These are phyloP conservation scores for Naganishia cerealis DNA, from an alignment of 1,284 basidiomycete species.

Conservation along the genomic window DNA sequence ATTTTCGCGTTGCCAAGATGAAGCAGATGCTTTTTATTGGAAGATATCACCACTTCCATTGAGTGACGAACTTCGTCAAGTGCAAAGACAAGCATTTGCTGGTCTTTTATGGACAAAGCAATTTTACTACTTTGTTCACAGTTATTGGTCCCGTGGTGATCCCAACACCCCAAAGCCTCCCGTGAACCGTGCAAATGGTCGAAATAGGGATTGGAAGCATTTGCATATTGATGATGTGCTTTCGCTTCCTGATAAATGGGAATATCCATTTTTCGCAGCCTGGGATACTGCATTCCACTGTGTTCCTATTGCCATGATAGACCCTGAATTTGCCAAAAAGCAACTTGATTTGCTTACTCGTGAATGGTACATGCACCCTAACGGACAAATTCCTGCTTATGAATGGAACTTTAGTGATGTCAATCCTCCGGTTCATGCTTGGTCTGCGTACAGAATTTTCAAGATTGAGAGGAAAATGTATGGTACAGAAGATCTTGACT, in stretches of 20 bases:
- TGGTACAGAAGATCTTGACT: slow-evolving; percentile 83
- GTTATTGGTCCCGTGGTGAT: too few species aligned
- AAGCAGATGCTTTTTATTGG: too few species aligned
- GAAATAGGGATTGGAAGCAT: slow-evolving; percentile 81
- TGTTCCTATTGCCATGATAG: slow-evolving; percentile 91
- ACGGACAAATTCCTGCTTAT: slow-evolving; percentile 95
- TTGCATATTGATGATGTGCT: slow-evolving; percentile 92
- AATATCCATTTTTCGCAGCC: slow-evolving; percentile 92
- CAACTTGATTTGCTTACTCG: slow-evolving; percentile 92
- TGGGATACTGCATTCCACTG: slow-evolving; percentile 99
- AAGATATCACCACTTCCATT: too few species aligned
- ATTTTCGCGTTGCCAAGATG: too few species aligned
- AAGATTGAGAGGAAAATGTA: slow-evolving; percentile 96
- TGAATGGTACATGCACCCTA: slow-evolving; percentile 98
- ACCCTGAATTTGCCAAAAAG: slow-evolving; percentile 93
- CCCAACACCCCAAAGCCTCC: too few species aligned
- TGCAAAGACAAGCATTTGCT: too few species aligned
- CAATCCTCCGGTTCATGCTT: slow-evolving; percentile 95
- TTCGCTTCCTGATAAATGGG: slow-evolving; percentile 99
- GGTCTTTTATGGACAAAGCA: too few species aligned
- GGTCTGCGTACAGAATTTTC: slow-evolving; percentile 89
- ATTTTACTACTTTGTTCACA: too few species aligned
- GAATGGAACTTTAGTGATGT: slow-evolving; percentile 99
- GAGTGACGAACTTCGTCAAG: too few species aligned
- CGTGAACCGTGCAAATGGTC: too few species aligned